Conservation (phyloP, 352 stramenopile genomes). For the Hyaloperonospora arabidopsidis region DNA sequence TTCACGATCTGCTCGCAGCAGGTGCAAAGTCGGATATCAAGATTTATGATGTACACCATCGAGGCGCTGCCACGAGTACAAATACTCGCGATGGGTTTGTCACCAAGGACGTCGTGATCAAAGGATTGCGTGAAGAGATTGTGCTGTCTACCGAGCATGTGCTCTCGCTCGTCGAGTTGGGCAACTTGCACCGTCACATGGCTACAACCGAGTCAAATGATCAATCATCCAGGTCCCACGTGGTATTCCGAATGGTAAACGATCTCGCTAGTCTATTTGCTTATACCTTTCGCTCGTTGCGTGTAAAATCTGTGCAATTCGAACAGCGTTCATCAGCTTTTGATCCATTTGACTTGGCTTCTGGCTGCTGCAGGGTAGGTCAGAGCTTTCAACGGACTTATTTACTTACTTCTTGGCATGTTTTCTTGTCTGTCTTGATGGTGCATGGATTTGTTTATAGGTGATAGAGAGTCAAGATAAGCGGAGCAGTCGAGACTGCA, state of each 20-base stretch:
- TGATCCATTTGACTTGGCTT: constrained; percentile 8
- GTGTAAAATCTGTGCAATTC: constrained; percentile 8
- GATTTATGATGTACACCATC: constrained; percentile 61
- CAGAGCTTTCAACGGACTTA: constrained; percentile 19
- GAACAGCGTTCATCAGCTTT: constrained; percentile 18
- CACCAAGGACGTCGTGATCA: constrained; percentile 81
- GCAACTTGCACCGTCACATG: constrained; percentile 71
- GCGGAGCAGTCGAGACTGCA: constrained; percentile 21
- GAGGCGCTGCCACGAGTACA: constrained; percentile 19
- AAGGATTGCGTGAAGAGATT: constrained; percentile 75
- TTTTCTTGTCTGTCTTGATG: too few species aligned
- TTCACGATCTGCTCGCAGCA: constrained; percentile 91
- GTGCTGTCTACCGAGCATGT: constrained; percentile 74
- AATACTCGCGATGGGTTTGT: constrained; percentile 23
- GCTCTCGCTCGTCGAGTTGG: constrained; percentile 77
- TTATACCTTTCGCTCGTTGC: constrained; percentile 8
- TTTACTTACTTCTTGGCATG: constrained; percentile 17
- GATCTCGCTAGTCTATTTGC: constrained; percentile 7
- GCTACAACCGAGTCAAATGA: constrained; percentile 69
- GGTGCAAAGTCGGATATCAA: constrained; percentile 63
- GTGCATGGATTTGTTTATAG: constrained; percentile 22
- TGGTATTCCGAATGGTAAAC: constrained; percentile 65
- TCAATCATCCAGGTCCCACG: constrained; percentile 69
- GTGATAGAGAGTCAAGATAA: constrained; percentile 72
- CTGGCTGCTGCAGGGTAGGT: constrained; percentile 18